phyloP scores from a whole-genome alignment of 805 yeast genomes.

The Yamadazyma nakazawae region DNA sequence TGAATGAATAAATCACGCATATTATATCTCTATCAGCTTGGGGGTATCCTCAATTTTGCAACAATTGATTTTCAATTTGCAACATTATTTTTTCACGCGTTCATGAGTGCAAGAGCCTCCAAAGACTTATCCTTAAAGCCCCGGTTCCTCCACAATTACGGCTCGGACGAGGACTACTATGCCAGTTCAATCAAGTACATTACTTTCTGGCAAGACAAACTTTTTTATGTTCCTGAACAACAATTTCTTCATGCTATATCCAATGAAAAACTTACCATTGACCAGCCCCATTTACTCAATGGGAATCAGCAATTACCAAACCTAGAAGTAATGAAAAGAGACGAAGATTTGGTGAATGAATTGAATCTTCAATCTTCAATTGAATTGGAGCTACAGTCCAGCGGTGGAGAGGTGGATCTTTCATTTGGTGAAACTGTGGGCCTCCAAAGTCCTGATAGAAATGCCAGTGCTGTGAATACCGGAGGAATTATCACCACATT shows the following conservation, averaged over 20 bases:
- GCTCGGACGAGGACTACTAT: constrained; percentile 44
- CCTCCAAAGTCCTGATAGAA: constrained; percentile 2
- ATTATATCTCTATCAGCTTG: no score
- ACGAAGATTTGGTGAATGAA: neutral
- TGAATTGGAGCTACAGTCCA: neutral
- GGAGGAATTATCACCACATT: constrained; percentile 53
- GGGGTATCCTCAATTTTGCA: no score
- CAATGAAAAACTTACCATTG: constrained; percentile 1
- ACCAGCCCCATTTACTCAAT: neutral
- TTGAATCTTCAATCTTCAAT: neutral
- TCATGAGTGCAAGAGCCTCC: neutral
- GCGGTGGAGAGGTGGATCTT: neutral
- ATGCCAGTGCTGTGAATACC: constrained; percentile 13
- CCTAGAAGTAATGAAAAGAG: neutral
- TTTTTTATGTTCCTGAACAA: constrained; percentile 42
- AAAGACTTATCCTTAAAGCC: constrained; percentile 27
- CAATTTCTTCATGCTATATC: constrained; percentile 11
- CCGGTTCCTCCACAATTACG: constrained; percentile 42
- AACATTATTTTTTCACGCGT: neutral
- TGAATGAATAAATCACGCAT: no score
- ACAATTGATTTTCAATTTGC: neutral
- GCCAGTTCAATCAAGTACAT: constrained; percentile 43
- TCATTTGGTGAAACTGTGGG: neutral
- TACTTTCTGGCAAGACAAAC: constrained; percentile 45
- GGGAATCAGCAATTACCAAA: neutral